Percentiles rank a stretch among this genome's conserved stretches.
phyloP scores from a whole-genome alignment of 371 early-diverging fungal species.

The Mortierella sp. region DNA sequence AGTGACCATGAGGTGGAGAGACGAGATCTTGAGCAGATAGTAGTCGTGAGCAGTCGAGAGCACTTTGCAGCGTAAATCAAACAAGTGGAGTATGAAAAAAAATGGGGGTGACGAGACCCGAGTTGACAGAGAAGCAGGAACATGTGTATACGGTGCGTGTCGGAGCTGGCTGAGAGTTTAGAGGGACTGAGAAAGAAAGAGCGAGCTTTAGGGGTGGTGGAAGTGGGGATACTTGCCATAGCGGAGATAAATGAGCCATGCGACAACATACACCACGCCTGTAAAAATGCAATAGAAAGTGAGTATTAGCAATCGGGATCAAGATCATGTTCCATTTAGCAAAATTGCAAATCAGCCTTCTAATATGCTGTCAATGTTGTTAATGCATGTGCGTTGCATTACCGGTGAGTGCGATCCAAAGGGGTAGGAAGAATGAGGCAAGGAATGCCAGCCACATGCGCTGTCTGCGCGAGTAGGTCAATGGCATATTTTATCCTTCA shows the following conservation, averaged over 20 bases:
- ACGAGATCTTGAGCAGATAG: no score
- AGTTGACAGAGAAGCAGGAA: not conserved
- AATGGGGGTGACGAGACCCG: not conserved
- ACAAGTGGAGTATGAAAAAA: not conserved
- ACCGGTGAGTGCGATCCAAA: slow-evolving; percentile 54
- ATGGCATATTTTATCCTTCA: slow-evolving; percentile 18
- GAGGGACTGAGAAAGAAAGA: no score
- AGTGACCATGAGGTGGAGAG: no score
- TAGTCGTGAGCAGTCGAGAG: no score
- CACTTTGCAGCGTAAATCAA: not conserved
- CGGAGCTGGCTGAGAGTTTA: no score
- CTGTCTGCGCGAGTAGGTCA: slow-evolving; percentile 48
- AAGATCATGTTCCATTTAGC: not conserved
- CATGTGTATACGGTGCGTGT: not conserved
- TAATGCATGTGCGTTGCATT: not conserved
- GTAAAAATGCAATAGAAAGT: not conserved
- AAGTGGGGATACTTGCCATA: slow-evolving; percentile 43
- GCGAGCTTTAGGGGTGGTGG: no score
- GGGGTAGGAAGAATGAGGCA: slow-evolving; percentile 51
- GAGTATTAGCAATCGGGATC: not conserved
- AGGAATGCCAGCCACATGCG: slow-evolving; percentile 53
- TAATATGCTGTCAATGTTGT: not conserved
- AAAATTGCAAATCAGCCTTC: not conserved
- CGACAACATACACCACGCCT: slow-evolving; percentile 63
- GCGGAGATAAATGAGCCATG: slow-evolving; percentile 63